These are phyloP conservation scores for Aureobasidium mangrovei DNA, from an alignment of 2,329 filamentous ascomycete species.

Conservation along the genomic window DNA sequence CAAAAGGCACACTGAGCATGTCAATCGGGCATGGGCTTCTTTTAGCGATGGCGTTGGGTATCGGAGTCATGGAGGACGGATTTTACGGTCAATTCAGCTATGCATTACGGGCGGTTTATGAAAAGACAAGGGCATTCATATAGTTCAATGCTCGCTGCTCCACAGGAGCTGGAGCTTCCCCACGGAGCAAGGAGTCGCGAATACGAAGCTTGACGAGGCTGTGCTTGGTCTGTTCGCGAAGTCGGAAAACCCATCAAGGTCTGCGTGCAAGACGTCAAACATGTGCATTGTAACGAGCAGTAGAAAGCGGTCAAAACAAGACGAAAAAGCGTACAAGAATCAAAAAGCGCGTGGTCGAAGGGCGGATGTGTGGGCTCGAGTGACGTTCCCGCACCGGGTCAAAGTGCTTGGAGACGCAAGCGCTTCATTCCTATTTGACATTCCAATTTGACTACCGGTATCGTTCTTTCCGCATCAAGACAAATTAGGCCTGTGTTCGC, in stretches of 20 bases:
- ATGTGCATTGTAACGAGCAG: too few species aligned
- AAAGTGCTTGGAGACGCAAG: background rate
- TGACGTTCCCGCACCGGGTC: background rate
- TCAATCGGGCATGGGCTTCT: background rate
- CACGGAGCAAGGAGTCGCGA: background rate
- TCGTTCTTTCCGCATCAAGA: background rate
- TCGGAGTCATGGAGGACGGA: background rate
- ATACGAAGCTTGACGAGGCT: too few species aligned
- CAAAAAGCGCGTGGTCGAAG: background rate
- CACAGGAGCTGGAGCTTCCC: background rate
- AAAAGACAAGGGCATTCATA: background rate
- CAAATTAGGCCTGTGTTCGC: background rate
- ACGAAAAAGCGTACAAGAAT: too few species aligned
- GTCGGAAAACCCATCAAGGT: too few species aligned
- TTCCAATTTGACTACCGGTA: background rate
- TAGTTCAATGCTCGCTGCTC: background rate
- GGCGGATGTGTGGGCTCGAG: background rate
- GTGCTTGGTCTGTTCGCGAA: too few species aligned
- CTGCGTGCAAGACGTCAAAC: too few species aligned
- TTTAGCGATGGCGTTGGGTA: conserved; percentile 11
- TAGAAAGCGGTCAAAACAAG: too few species aligned
- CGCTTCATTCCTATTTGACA: conserved; percentile 6
- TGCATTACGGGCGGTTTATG: conserved; percentile 2
- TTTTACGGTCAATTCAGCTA: background rate
- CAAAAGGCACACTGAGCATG: conserved; percentile 9